Conservation (phyloP, 2,329 filamentous ascomycete genomes). For the Pseudonectria buxi region DNA sequence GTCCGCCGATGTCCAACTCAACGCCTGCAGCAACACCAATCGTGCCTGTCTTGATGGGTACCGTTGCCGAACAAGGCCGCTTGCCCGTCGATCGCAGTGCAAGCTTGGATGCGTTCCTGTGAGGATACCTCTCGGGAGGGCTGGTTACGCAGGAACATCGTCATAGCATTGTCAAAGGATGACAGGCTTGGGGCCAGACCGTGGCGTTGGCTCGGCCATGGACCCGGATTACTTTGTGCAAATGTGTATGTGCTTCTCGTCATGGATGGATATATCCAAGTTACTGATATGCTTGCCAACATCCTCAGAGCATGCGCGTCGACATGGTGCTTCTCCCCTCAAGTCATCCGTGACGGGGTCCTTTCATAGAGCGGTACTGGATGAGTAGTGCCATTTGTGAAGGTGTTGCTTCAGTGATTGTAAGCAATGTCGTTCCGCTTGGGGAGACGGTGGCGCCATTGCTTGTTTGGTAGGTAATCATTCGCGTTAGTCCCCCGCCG, state of each 20-base stretch:
- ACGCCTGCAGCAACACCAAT: conserved; percentile 8
- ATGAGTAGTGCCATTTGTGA: too few species aligned
- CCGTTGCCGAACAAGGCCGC: conserved; percentile 18
- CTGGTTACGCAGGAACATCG: conserved; percentile 7
- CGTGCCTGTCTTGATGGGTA: conserved; percentile 21
- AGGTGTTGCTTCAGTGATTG: too few species aligned
- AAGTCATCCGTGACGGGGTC: conserved; percentile 18
- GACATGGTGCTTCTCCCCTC: conserved; percentile 22
- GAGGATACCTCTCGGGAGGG: conserved; percentile 8
- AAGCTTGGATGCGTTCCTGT: conserved; percentile 13
- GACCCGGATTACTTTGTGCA: conserved; percentile 22
- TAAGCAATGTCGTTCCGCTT: too few species aligned
- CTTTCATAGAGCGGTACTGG: too few species aligned
- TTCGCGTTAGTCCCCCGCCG: too few species aligned
- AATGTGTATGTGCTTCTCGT: conserved; percentile 17
- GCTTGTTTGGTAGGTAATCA: too few species aligned
- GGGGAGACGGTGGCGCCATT: too few species aligned
- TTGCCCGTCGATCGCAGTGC: conserved; percentile 16
- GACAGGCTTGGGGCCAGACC: conserved; percentile 9
- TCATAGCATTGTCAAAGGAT: conserved; percentile 8
- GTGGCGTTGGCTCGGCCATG: conserved; percentile 20
- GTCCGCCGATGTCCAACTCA: conserved; percentile 24
- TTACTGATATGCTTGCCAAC: conserved; percentile 1
- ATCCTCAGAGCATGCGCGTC: conserved; percentile 20
- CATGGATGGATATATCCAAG: neutral